Conservation (phyloP, 2,329 filamentous ascomycete genomes). For the Macrophomina pseudophaseolina region DNA sequence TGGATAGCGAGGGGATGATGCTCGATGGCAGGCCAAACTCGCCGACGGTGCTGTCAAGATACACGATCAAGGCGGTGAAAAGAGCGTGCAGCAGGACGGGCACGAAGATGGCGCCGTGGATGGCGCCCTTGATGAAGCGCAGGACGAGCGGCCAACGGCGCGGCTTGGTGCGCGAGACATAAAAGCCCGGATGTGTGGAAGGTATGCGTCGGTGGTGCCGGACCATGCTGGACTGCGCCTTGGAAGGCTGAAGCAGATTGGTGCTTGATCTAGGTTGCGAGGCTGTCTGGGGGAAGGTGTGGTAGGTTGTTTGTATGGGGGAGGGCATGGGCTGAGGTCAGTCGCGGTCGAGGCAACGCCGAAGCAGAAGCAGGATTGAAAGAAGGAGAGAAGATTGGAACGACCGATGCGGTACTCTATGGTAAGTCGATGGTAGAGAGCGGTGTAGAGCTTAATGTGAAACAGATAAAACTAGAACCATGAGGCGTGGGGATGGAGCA, state of each 20-base stretch:
- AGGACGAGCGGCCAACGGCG: constrained; percentile 67
- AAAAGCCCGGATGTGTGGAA: constrained; percentile 52
- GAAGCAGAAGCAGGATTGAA: background rate
- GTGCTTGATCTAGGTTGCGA: background rate
- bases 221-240: background rate
- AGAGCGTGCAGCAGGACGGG: constrained; percentile 63
- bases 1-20: constrained; percentile 67
- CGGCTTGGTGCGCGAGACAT: constrained; percentile 53
- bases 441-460: background rate
- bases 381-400: background rate
- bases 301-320: background rate
- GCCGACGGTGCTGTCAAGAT: constrained; percentile 58
- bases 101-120: constrained; percentile 63
- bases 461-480: background rate
- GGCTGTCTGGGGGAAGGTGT: constrained; percentile 1
- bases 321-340: background rate
- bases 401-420: background rate
- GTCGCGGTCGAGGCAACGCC: background rate
- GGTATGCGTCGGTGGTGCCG: constrained; percentile 32
- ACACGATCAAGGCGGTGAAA: constrained; percentile 64
- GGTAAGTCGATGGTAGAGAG: background rate
- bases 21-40: constrained; percentile 61
- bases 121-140: constrained; percentile 67
- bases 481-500: background rate
- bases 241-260: constrained; percentile 5